Percentiles rank a stretch among this genome's conserved stretches.
phyloP scores from a whole-genome alignment of 2,329 filamentous ascomycete genomes.

The Diaporthe eres region DNA sequence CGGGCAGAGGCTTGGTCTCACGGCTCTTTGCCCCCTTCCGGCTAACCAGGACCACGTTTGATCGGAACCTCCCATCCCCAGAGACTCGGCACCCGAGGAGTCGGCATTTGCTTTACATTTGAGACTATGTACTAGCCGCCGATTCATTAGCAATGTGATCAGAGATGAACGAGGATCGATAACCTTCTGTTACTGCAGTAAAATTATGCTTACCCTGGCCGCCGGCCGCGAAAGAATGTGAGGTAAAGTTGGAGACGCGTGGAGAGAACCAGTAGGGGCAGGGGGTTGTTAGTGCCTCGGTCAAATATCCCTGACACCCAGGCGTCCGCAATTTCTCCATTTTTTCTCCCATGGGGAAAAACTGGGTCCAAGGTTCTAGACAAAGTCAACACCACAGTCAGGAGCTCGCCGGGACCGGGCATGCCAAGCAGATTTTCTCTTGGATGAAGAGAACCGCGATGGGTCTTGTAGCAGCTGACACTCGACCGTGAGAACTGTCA shows the following conservation, averaged over 20 bases:
- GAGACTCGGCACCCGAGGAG: background rate
- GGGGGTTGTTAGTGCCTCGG: constrained; percentile 6
- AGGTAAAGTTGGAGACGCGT: background rate
- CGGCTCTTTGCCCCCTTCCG: constrained; percentile 23
- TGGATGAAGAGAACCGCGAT: background rate
- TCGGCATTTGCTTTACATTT: background rate
- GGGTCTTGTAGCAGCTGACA: background rate
- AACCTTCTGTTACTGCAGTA: no score
- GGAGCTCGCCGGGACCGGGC: background rate
- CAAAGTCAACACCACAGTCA: background rate
- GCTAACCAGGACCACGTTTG: constrained; percentile 3
- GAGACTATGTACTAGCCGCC: background rate
- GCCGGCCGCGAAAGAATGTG: background rate
- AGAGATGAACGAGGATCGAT: background rate
- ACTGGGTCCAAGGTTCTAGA: constrained; percentile 26
- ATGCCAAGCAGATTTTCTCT: background rate
- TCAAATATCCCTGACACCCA: constrained; percentile 20
- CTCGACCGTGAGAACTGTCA: background rate
- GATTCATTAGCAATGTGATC: background rate
- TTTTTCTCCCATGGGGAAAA: constrained; percentile 35
- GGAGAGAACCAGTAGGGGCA: background rate
- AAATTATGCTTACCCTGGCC: background rate
- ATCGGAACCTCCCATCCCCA: constrained; percentile 19
- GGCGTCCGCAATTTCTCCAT: constrained; percentile 18
- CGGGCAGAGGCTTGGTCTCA: constrained; percentile 24